Evolutionary conservation across 2,329 filamentous ascomycete species (phyloP).

Genomic region (Trichophyton verrucosum): DNA sequence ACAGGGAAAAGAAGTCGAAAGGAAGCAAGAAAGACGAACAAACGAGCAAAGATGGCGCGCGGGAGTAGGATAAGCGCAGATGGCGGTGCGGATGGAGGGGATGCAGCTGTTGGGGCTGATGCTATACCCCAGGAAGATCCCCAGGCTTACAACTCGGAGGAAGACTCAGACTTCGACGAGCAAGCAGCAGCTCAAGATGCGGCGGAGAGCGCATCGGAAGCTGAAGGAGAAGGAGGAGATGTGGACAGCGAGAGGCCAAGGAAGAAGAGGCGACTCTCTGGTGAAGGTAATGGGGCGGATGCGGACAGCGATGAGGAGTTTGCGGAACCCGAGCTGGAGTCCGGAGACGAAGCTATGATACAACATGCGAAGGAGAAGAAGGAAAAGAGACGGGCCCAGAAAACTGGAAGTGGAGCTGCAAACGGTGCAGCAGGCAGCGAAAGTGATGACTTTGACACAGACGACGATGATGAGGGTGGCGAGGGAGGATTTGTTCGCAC

Average conservation of each 20-base stretch:
- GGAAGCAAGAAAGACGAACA: neutral
- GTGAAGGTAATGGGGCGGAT: slow-evolving; percentile 18
- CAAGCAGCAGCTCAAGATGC: slow-evolving; percentile 22
- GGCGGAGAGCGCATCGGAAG: slow-evolving; percentile 14
- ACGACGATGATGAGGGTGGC: slow-evolving; percentile 34
- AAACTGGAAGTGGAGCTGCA: slow-evolving; percentile 20
- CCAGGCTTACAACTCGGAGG: slow-evolving; percentile 28
- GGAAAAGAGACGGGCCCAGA: slow-evolving; percentile 29
- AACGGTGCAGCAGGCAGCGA: slow-evolving; percentile 27
- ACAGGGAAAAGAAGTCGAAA: neutral
- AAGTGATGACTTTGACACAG: slow-evolving; percentile 16
- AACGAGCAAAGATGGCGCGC: neutral
- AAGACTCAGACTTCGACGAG: slow-evolving; percentile 35
- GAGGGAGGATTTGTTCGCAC: slow-evolving; percentile 43
- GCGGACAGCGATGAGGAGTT: slow-evolving; percentile 9
- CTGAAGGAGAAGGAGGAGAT: slow-evolving; percentile 23
- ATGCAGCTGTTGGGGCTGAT: neutral
- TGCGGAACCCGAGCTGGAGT: slow-evolving; percentile 36
- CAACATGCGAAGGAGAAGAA: slow-evolving; percentile 33
- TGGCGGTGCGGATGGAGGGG: neutral
- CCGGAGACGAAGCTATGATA: slow-evolving; percentile 47
- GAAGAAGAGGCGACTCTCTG: slow-evolving; percentile 28
- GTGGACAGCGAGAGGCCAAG: slow-evolving; percentile 17
- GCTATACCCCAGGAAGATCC: neutral
- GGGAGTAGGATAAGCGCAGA: neutral